These are phyloP conservation scores for Yarrowia sp. DNA, from an alignment of 805 yeast genomes.

Conservation along the genomic window DNA sequence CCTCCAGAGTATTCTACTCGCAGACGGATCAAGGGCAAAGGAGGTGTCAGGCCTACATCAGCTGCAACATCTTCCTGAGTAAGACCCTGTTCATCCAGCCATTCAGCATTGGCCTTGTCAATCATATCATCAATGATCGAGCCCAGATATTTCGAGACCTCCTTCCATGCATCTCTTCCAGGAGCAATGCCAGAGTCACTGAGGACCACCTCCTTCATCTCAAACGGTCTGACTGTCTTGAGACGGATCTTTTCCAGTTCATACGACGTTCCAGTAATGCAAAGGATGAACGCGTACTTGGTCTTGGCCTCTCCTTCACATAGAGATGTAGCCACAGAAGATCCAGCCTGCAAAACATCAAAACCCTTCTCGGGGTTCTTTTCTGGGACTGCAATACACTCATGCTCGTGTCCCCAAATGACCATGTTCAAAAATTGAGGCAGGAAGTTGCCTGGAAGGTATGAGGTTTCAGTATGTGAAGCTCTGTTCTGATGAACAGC, in stretches of 20 bases:
- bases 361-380: constrained; percentile 64
- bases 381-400: constrained; percentile 76
- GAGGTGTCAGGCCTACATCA: constrained; percentile 52
- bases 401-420: constrained; percentile 98
- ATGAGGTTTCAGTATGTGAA: constrained; percentile 78
- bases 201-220: constrained; percentile 69
- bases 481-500: constrained; percentile 92
- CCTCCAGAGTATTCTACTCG: constrained; percentile 91
- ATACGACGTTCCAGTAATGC: constrained; percentile 64
- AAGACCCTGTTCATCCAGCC: constrained; percentile 50
- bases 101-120: constrained; percentile 60
- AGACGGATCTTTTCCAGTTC: constrained; percentile 66
- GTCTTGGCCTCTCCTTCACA: constrained; percentile 81
- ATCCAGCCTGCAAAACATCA: constrained; percentile 88
- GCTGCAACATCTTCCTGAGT: constrained; percentile 33
- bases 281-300: constrained; percentile 76
- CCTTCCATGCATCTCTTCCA: constrained; percentile 64
- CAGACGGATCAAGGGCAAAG: constrained; percentile 81
- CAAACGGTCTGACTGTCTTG: constrained; percentile 81
- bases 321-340: constrained; percentile 89
- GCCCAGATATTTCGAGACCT: constrained; percentile 65
- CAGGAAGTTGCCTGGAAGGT: constrained; percentile 81
- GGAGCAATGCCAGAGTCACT: constrained; percentile 63
- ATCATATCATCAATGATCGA: constrained; percentile 73
- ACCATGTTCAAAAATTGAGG: constrained; percentile 84